Base-by-base conservation (phyloP, 192 early-diverging fungal species). In the Funneliformis geosporum region DNA sequence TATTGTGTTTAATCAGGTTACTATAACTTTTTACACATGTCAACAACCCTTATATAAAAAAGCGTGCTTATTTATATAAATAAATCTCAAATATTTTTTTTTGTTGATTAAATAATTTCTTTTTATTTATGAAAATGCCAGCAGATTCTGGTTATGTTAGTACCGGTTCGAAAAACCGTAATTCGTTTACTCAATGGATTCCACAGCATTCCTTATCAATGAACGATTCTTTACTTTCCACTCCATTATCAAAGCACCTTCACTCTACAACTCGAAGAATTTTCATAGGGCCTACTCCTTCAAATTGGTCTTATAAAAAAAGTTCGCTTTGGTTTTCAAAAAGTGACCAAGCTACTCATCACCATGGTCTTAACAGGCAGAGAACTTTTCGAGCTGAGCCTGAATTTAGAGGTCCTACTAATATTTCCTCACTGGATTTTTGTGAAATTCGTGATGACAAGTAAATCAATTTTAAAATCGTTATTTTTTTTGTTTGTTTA, bases 221-320 rank as follows among this genome's bases (percentile, higher is more conserved):
- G 64, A 33, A 28, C 2, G 23, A 16, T 66, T 18, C 25, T 66
- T 33, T 18, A 33, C 9, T 66, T 33, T 66, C 64, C 1, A 66
- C 8, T n/a, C 10, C 67, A 69, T n/a, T 69, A 21, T 69, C 67
- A 9, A 43, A n/a, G 42, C 60, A 60, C 43, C 38, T 62, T 39
- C 74, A 62, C 11, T 62, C 60, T 38, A 76, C 74, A 14, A 25
- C 38, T 18, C 60, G 74, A 18, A 60, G 74, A n/a, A 61, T 76
- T 12, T 76, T 76, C 23, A 62, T 76, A 43, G 74, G 74, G 27
- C 74, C 74, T 11, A 76, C 55, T 60, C 60, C 74, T 4, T 1
- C 38, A 46, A 76, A 76, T 76, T 76, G 74, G 74, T 28, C 27
- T 1, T 62, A 76, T 12, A 76, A 76, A 62, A 76, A 76, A 25